Conservation (phyloP, 2,329 filamentous ascomycete species). For the Colletotrichum sidae region DNA sequence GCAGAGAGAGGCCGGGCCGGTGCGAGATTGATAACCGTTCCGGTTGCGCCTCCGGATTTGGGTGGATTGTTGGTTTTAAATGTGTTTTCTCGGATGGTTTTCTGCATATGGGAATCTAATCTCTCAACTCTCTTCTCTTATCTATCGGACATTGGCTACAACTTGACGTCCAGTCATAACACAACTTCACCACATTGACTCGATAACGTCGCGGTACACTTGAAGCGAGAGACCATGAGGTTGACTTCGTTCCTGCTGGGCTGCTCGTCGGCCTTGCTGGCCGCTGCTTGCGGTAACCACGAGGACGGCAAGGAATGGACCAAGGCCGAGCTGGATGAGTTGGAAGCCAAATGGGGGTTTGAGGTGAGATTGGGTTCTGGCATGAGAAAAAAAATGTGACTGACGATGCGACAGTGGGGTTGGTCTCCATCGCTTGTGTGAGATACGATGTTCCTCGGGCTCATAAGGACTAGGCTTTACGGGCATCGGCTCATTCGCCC, state of each 20-base stretch:
- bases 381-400: not conserved
- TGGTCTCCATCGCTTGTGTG: slow-evolving; percentile 13
- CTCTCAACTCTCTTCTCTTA: not conserved
- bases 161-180: not conserved
- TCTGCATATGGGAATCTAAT: not conserved
- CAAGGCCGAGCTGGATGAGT: slow-evolving; percentile 62
- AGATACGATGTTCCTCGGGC: slow-evolving; percentile 41
- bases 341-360: slow-evolving; percentile 68
- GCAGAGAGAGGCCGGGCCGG: slow-evolving; percentile 24
- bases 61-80: slow-evolving; percentile 4
- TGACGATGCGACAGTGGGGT: slow-evolving; percentile 33
- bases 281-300: slow-evolving; percentile 47
- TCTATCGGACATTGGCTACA: not conserved
- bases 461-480: slow-evolving; percentile 68
- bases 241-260: slow-evolving; percentile 32
- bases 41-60: slow-evolving; percentile 20
- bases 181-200: not conserved
- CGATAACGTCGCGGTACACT: not conserved
- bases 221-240: slow-evolving; percentile 21
- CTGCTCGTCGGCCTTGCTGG: slow-evolving; percentile 41
- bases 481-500: slow-evolving; percentile 81
- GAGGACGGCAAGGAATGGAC: slow-evolving; percentile 58
- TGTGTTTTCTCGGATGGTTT: not conserved
- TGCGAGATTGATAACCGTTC: slow-evolving; percentile 18
- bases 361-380: slow-evolving; percentile 54